A percentile compares a stretch with the other conserved stretches of the same genome.
Evolutionary conservation across 2,329 filamentous ascomycete species (phyloP).

Genomic region (Neospermospora avenae): DNA sequence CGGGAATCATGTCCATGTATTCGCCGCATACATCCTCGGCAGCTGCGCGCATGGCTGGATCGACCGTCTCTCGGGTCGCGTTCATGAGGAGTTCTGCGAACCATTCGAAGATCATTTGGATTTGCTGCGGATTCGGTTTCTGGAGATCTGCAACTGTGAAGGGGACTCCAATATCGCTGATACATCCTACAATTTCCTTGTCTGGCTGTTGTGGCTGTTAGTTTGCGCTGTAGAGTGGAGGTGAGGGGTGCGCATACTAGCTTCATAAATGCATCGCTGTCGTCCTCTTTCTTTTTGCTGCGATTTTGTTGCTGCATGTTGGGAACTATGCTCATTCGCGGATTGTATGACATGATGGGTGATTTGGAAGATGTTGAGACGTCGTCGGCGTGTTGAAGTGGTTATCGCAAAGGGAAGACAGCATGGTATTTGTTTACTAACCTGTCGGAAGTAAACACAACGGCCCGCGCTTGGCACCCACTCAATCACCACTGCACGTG

Average conservation of each 20-base stretch:
- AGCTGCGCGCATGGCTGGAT: slow-evolving; percentile 91
- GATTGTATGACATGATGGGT: slow-evolving; percentile 46
- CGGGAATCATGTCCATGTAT: slow-evolving; percentile 76
- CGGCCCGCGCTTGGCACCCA: neutral
- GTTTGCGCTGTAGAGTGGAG: slow-evolving; percentile 7
- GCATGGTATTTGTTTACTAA: slow-evolving; percentile 8
- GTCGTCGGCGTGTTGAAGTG: neutral
- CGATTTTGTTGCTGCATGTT: slow-evolving; percentile 44
- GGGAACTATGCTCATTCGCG: slow-evolving; percentile 50
- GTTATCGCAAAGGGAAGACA: slow-evolving; percentile 8
- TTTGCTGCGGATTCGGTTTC: slow-evolving; percentile 90
- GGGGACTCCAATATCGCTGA: slow-evolving; percentile 91
- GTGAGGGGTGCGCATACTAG: slow-evolving; percentile 40
- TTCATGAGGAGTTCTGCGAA: slow-evolving; percentile 94
- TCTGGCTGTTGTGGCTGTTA: slow-evolving; percentile 41
- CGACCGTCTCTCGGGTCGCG: slow-evolving; percentile 86
- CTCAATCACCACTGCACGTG: neutral
- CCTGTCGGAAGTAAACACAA: slow-evolving; percentile 12
- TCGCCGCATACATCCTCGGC: slow-evolving; percentile 84
- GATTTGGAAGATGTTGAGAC: neutral
- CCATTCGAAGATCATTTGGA: slow-evolving; percentile 98
- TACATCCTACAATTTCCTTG: slow-evolving; percentile 90
- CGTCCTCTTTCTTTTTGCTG: slow-evolving; percentile 53
- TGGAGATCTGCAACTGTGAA: slow-evolving; percentile 84
- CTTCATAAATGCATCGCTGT: slow-evolving; percentile 55